Percentiles rank a stretch among this genome's conserved stretches.
These are phyloP conservation scores for Sphaerostilbella broomeana DNA, from an alignment of 2,329 filamentous ascomycete species.

Conservation along the genomic window DNA sequence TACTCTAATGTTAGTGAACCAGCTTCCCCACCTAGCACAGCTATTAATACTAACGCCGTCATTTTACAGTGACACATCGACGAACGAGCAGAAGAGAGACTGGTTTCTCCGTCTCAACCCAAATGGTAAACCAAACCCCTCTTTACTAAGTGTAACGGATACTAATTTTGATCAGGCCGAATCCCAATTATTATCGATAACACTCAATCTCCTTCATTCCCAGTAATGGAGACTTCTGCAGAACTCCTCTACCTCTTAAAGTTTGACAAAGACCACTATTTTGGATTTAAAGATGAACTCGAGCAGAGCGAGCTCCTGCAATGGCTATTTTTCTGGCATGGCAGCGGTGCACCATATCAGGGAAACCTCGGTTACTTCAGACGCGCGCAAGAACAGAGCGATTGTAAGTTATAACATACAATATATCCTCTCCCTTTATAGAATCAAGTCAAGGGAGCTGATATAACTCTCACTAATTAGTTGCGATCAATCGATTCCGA, in stretches of 20 bases:
- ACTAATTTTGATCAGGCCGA: neutral
- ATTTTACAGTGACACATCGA: conserved; percentile 1
- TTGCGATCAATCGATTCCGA: neutral
- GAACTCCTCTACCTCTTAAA: conserved; percentile 1
- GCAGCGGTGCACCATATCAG: neutral
- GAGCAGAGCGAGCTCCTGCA: conserved; percentile 2
- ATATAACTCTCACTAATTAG: neutral
- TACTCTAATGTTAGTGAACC: too few relatives aligned
- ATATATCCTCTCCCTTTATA: neutral
- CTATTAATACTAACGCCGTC: too few relatives aligned
- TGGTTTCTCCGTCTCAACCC: conserved; percentile 7
- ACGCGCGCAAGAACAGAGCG: neutral
- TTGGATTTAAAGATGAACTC: neutral
- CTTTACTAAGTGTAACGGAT: neutral
- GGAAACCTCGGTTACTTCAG: conserved; percentile 1
- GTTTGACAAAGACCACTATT: neutral
- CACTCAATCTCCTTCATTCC: neutral
- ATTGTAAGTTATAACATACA: conserved; percentile 2
- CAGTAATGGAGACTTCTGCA: neutral
- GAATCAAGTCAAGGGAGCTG: neutral
- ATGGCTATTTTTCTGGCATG: conserved; percentile 7
- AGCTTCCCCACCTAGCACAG: too few relatives aligned
- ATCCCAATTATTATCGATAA: conserved; percentile 2
- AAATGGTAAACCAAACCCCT: neutral
- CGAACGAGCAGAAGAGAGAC: conserved; percentile 1